phyloP scores from a whole-genome alignment of 2,329 filamentous ascomycete genomes.

The Monosporascus sp. region DNA sequence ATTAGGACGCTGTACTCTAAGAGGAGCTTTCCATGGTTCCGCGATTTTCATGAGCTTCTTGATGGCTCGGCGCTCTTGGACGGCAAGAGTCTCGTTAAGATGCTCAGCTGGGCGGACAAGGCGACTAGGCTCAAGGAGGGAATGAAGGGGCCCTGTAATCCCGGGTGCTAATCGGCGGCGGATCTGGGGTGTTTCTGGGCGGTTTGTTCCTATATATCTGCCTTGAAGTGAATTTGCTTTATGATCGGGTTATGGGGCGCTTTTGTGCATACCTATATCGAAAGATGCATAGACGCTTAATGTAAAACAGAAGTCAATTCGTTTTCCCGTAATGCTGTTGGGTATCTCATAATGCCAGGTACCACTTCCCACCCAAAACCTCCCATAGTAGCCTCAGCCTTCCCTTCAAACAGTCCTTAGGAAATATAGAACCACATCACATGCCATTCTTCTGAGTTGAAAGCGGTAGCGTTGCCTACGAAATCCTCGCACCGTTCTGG shows the following conservation, averaged over 20 bases:
- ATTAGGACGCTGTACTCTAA: background rate
- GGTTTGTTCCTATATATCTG: background rate
- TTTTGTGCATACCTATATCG: background rate
- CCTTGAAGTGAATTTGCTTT: background rate
- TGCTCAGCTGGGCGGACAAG: background rate
- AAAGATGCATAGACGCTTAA: background rate
- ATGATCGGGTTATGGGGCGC: background rate
- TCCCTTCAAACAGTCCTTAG: no score
- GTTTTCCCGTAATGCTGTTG: background rate
- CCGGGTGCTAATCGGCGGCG: background rate
- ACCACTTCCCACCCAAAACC: background rate
- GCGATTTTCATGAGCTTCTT: background rate
- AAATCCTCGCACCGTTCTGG: slow-evolving; percentile 16
- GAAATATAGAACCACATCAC: background rate
- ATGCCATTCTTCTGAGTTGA: background rate
- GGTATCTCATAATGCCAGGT: background rate
- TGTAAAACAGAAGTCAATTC: background rate
- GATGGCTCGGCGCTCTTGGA: background rate
- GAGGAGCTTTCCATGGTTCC: background rate
- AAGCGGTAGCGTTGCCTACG: background rate
- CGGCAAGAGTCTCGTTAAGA: background rate
- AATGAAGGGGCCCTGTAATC: background rate
- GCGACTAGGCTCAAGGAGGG: background rate
- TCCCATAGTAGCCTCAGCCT: background rate
- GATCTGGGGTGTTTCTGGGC: background rate